phyloP scores from a whole-genome alignment of 2,329 filamentous ascomycete species.

The Scytalidium sp. region DNA sequence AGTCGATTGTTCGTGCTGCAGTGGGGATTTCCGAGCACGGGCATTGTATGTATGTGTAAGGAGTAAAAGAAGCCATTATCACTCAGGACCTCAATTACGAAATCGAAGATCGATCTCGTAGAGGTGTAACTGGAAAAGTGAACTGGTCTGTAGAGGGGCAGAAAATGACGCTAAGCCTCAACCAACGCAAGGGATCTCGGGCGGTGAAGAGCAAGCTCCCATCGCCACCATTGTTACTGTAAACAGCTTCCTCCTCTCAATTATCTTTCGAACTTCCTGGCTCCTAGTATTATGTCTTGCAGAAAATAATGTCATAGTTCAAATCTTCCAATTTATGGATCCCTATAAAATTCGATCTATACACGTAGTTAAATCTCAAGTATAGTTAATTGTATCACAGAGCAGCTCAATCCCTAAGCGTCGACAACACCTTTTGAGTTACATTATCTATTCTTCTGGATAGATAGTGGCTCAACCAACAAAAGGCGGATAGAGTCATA shows the following conservation, averaged over 20 bases:
- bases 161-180: background rate
- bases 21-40: constrained; percentile 54
- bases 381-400: no score
- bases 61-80: constrained; percentile 51
- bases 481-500: no score
- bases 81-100: background rate
- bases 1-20: constrained; percentile 27
- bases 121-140: background rate
- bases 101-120: background rate
- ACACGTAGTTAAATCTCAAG: no score
- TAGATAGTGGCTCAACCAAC: no score
- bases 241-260: background rate
- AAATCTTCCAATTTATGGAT: no score
- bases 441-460: no score
- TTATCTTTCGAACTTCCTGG: background rate
- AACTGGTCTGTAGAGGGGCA: background rate
- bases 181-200: background rate
- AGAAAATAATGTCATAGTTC: no score
- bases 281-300: no score
- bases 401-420: no score
- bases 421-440: no score
- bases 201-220: background rate
- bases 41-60: constrained; percentile 66
- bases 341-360: no score
- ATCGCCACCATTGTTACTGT: background rate